Conservation (phyloP, 805 yeast species). For the Wickerhamomyces xylosicus region DNA sequence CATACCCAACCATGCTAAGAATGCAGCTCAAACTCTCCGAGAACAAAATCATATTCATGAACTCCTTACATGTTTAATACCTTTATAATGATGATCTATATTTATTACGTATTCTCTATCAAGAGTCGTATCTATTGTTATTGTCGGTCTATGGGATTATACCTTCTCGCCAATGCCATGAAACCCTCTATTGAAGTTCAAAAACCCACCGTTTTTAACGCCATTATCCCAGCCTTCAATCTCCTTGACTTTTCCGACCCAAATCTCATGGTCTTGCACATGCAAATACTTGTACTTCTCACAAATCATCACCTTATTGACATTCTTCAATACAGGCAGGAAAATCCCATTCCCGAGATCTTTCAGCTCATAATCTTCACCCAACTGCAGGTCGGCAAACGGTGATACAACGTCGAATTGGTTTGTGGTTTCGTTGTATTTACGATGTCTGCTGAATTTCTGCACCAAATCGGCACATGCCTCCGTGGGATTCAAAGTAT, state of each 20-base stretch:
- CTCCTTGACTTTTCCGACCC: slow-evolving; percentile 73
- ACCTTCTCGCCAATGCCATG: slow-evolving; percentile 33
- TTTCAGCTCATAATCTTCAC: slow-evolving; percentile 25
- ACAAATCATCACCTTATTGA: slow-evolving; percentile 57
- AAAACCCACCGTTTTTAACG: slow-evolving; percentile 47
- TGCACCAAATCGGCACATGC: slow-evolving; percentile 51
- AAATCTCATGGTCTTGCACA: slow-evolving; percentile 82
- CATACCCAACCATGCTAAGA: slow-evolving; percentile 53
- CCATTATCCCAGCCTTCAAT: slow-evolving; percentile 28
- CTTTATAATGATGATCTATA: no score
- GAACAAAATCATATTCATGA: slow-evolving; percentile 47
- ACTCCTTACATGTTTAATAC: no score
- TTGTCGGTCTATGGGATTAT: background rate
- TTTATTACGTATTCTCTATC: no score
- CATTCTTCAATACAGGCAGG: slow-evolving; percentile 43
- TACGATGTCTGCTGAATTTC: slow-evolving; percentile 48
- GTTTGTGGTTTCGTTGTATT: slow-evolving; percentile 21
- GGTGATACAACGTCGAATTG: slow-evolving; percentile 28
- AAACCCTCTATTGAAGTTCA: slow-evolving; percentile 55
- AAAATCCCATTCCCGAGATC: slow-evolving; percentile 11
- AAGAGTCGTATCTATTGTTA: no score
- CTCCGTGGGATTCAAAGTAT: slow-evolving; percentile 54
- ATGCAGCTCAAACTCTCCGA: slow-evolving; percentile 37
- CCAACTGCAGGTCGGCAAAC: slow-evolving; percentile 30
- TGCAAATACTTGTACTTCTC: slow-evolving; percentile 37